phyloP scores from a whole-genome alignment of 805 yeast species.

The Cyberlindnera xylosilytica region DNA sequence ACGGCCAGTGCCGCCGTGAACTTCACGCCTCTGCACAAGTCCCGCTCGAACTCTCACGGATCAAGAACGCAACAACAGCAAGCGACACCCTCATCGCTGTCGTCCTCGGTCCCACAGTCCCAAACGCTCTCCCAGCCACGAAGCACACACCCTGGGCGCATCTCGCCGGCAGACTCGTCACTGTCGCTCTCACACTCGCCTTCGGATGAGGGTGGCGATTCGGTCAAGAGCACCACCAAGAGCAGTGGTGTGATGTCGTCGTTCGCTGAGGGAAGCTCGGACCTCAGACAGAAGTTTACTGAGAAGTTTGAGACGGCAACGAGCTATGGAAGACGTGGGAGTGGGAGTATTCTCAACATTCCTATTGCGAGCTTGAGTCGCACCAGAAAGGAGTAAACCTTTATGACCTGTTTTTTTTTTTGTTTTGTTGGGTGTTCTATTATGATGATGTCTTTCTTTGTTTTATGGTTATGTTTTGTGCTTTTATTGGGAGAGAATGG shows the following conservation, averaged over 20 bases:
- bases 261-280: slow-evolving; percentile 8
- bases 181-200: slow-evolving; percentile 5
- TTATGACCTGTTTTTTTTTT: neutral
- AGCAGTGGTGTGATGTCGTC: slow-evolving; percentile 6
- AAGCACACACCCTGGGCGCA: slow-evolving; percentile 5
- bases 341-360: slow-evolving; percentile 22
- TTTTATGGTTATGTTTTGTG: no score
- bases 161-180: slow-evolving; percentile 8
- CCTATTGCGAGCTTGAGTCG: slow-evolving; percentile 24
- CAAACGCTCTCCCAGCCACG: neutral
- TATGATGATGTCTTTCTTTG: no score
- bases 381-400: slow-evolving; percentile 13
- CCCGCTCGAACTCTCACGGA: slow-evolving; percentile 16
- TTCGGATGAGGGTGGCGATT: slow-evolving; percentile 1
- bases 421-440: neutral
- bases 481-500: no score
- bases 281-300: slow-evolving; percentile 12
- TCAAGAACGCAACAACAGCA: slow-evolving; percentile 4
- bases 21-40: slow-evolving; percentile 13
- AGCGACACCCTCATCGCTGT: slow-evolving; percentile 1
- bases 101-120: neutral
- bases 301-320: slow-evolving; percentile 13
- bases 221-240: slow-evolving; percentile 7
- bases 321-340: slow-evolving; percentile 4
- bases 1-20: slow-evolving; percentile 1